Percentiles rank a stretch among this genome's conserved stretches.
Conservation (phyloP, 306 rosid species). For the Rosa lucieae region DNA sequence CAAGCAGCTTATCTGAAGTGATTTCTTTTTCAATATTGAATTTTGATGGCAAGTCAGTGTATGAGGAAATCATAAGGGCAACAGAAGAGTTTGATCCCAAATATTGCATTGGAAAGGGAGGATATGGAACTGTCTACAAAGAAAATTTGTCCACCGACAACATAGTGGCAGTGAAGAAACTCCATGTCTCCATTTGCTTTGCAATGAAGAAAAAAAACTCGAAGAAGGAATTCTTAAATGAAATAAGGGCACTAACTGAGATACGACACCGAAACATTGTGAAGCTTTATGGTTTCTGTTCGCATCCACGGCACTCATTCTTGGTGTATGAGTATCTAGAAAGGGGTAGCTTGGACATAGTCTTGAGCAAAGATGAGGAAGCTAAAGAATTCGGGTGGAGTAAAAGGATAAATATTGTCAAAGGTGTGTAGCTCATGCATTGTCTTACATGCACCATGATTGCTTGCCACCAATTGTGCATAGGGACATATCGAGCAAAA, state of each 20-base stretch:
- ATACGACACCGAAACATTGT: conserved; percentile 22
- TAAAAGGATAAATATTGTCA: conserved; percentile 12
- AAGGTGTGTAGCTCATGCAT: conserved; percentile 15
- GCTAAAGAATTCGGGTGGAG: conserved; percentile 20
- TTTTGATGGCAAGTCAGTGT: too few relatives aligned
- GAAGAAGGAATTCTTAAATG: too few relatives aligned
- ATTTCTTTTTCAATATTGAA: too few relatives aligned
- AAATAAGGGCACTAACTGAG: not conserved
- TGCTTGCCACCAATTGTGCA: conserved; percentile 20
- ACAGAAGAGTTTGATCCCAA: too few relatives aligned
- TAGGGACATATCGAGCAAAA: conserved; percentile 24
- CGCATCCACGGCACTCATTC: not conserved
- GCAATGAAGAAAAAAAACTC: too few relatives aligned
- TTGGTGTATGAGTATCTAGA: conserved; percentile 26
- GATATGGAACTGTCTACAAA: too few relatives aligned
- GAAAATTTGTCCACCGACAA: too few relatives aligned
- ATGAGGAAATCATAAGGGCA: too few relatives aligned
- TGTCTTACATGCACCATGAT: conserved; percentile 28
- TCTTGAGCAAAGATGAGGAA: conserved; percentile 1
- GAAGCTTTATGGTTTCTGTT: conserved; percentile 14
- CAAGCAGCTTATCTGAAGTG: too few relatives aligned
- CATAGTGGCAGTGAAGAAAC: too few relatives aligned
- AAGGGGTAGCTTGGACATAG: not conserved
- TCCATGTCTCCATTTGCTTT: too few relatives aligned
- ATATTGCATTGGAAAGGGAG: too few relatives aligned